phyloP scores from a whole-genome alignment of 1,284 basidiomycete species.

The Ganoderma lucidum region DNA sequence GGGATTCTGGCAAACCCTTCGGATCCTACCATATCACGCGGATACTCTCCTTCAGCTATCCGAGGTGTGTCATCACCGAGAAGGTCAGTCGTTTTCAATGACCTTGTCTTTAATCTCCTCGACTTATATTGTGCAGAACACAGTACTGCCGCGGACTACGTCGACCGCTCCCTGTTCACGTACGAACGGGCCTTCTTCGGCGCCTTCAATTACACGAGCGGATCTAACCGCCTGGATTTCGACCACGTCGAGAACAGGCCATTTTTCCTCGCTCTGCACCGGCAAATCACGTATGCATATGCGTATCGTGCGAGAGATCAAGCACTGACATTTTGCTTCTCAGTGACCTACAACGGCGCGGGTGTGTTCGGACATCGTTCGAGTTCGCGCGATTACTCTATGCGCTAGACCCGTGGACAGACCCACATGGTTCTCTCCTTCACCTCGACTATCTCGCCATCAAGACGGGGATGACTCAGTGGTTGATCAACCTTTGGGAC shows the following conservation, averaged over 20 bases:
- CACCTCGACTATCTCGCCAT: conserved; percentile 87
- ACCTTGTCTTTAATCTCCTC: conserved; percentile 8
- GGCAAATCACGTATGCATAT: conserved; percentile 70
- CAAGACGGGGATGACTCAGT: conserved; percentile 81
- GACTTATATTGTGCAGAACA: conserved; percentile 62
- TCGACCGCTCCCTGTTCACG: conserved; percentile 87
- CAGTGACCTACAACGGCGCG: conserved; percentile 86
- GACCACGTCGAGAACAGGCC: conserved; percentile 86
- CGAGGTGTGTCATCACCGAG: conserved; percentile 84
- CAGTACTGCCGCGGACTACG: conserved; percentile 83
- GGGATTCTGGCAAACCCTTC: conserved; percentile 65
- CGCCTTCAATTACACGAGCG: conserved; percentile 82
- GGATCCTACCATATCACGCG: conserved; percentile 81
- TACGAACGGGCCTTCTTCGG: conserved; percentile 90
- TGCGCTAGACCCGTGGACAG: conserved; percentile 81
- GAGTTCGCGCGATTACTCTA: conserved; percentile 88
- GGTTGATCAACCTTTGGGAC: conserved; percentile 78
- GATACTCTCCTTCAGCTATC: conserved; percentile 91
- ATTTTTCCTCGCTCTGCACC: conserved; percentile 83
- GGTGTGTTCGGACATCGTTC: conserved; percentile 88
- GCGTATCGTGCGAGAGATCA: conserved; percentile 6
- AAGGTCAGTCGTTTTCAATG: conserved; percentile 59
- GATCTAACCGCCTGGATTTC: conserved; percentile 86
- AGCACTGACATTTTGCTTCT: conserved; percentile 23
- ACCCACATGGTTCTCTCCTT: conserved; percentile 87